Percentiles rank a stretch among this genome's conserved stretches.
Conservation (phyloP, 495 filamentous ascomycete species). For the Podospora pseudocomata region DNA sequence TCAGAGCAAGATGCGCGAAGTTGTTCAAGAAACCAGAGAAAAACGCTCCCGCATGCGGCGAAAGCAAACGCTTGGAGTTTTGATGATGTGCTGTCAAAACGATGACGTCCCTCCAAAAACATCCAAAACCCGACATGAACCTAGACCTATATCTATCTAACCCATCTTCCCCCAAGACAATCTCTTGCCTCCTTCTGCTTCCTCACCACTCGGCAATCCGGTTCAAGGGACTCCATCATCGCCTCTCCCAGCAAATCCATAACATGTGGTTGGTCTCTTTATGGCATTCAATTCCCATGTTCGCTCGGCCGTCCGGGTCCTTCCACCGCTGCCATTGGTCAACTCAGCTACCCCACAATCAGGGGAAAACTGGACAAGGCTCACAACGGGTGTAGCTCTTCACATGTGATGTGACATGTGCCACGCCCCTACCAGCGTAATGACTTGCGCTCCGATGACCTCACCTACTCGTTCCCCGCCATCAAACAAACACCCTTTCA, state of each 20-base stretch:
- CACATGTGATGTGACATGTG: slow-evolving; percentile 22
- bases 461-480: slow-evolving; percentile 5
- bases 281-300: not conserved
- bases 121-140: not conserved
- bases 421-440: not conserved
- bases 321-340: not conserved
- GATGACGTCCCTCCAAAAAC: not conserved
- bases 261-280: not conserved
- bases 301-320: not conserved
- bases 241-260: not conserved
- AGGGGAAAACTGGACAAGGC: not conserved
- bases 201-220: not conserved
- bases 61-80: not conserved
- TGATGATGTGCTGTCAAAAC: not conserved
- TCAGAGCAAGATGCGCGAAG: not conserved
- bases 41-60: not conserved
- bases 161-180: not conserved
- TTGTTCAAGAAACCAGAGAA: not conserved
- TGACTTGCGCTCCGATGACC: not conserved
- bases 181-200: too few species aligned
- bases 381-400: not conserved
- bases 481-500: not conserved
- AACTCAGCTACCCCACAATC: not conserved
- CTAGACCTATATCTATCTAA: not conserved
- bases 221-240: not conserved